Percentiles rank a stretch among this genome's conserved stretches.
Evolutionary conservation across 176 grass and related monocot species (phyloP).

Genomic region (Tillandsia fasciculata): DNA sequence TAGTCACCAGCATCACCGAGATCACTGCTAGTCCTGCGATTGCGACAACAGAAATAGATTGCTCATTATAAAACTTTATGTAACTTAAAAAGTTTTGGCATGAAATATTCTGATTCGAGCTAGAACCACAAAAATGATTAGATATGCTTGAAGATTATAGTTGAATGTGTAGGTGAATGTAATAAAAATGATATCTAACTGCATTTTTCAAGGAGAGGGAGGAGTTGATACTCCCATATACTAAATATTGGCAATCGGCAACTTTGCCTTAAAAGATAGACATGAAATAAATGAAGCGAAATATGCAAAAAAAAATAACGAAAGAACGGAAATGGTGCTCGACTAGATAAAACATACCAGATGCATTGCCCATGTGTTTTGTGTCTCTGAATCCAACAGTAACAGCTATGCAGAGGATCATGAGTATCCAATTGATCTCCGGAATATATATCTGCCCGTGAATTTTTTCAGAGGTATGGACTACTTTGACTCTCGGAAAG

Average conservation of each 20-base stretch:
- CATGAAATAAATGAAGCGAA: not conserved
- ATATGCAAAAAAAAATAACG: slow-evolving; percentile 8
- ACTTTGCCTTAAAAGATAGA: too few relatives aligned
- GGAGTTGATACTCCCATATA: not conserved
- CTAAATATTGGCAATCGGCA: too few relatives aligned
- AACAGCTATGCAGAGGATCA: slow-evolving; percentile 92
- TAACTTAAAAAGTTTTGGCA: not conserved
- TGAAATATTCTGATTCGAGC: not conserved
- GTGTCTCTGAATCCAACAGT: slow-evolving; percentile 94
- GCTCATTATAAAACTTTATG: not conserved
- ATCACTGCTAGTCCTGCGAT: slow-evolving; percentile 83
- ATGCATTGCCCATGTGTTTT: slow-evolving; percentile 95
- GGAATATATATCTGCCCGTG: slow-evolving; percentile 99
- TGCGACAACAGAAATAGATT: not conserved
- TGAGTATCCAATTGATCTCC: slow-evolving; percentile 97
- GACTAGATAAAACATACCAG: slow-evolving; percentile 40
- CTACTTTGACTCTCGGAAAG: slow-evolving; percentile 95
- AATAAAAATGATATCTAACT: not conserved
- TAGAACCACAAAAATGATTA: not conserved
- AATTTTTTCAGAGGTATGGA: slow-evolving; percentile 87
- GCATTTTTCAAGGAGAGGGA: not conserved
- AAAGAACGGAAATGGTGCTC: not conserved
- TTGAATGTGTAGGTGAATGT: not conserved
- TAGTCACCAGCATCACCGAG: slow-evolving; percentile 96
- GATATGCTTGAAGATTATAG: not conserved